Percentiles rank a stretch among this genome's conserved stretches.
phyloP scores from a whole-genome alignment of 306 rosid species.

The Oxytropis ochrocephala region DNA sequence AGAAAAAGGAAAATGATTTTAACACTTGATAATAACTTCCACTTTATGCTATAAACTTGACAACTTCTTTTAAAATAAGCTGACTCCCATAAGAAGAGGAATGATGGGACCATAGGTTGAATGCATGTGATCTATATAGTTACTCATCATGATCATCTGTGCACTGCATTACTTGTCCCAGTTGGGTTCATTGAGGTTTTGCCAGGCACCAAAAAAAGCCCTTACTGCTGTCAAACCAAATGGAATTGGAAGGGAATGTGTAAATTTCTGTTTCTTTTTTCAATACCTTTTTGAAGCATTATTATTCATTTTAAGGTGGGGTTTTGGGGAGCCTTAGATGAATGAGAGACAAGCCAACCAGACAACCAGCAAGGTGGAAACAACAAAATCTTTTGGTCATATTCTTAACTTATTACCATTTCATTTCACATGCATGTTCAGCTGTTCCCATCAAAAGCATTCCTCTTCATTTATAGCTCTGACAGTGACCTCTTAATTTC shows the following conservation, averaged over 20 bases:
- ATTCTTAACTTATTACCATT: constrained; percentile 22
- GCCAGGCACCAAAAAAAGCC: constrained; percentile 18
- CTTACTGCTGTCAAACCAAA: constrained; percentile 2
- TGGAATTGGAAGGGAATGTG: constrained; percentile 4
- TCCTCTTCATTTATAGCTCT: constrained; percentile 39
- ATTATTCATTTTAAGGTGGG: not conserved
- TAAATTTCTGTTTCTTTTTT: not conserved
- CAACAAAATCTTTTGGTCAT: constrained; percentile 41
- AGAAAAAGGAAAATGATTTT: too few relatives aligned
- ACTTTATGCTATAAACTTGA: too few relatives aligned
- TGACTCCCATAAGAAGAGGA: not conserved
- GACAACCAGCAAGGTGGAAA: not conserved
- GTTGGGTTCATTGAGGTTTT: constrained; percentile 1
- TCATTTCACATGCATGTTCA: constrained; percentile 31
- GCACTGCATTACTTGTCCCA: constrained; percentile 6
- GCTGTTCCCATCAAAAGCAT: constrained; percentile 18
- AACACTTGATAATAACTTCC: too few relatives aligned
- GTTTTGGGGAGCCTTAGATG: not conserved
- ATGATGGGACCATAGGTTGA: constrained; percentile 15
- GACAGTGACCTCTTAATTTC: constrained; percentile 32
- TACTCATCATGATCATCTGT: not conserved
- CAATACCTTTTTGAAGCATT: not conserved
- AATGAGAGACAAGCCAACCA: not conserved
- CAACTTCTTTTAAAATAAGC: too few relatives aligned
- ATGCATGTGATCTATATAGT: constrained; percentile 22